Conservation (phyloP, 352 stramenopile genomes). For the Pythium phragmiticola region DNA sequence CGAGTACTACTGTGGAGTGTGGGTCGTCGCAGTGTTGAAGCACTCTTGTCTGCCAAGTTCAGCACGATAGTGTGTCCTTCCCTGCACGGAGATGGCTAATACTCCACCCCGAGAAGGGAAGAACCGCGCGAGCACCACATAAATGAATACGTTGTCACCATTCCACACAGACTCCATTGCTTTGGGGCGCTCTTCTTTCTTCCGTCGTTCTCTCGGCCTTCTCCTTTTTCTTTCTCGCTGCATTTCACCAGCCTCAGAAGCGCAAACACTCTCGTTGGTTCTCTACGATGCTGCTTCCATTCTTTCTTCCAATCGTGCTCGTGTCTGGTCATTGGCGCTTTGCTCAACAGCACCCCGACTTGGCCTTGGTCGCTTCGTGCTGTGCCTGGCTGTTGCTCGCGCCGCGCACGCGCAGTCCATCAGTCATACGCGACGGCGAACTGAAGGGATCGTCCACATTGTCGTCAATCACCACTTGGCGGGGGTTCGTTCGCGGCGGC, state of each 20-base stretch:
- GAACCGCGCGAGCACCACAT: not conserved
- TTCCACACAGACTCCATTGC: not conserved
- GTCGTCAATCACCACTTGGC: slow-evolving; percentile 22
- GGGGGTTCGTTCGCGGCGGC: slow-evolving; percentile 7
- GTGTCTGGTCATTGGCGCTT: slow-evolving; percentile 7
- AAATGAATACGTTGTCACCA: slow-evolving; percentile 5
- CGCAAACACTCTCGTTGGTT: not conserved
- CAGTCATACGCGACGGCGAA: slow-evolving; percentile 23
- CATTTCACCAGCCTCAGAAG: too few relatives aligned
- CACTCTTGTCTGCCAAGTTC: not conserved
- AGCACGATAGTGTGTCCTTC: too few relatives aligned
- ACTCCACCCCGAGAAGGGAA: not conserved
- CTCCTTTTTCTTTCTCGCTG: slow-evolving; percentile 17
- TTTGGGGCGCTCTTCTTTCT: slow-evolving; percentile 37
- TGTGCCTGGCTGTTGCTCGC: slow-evolving; percentile 29
- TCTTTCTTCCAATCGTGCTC: not conserved
- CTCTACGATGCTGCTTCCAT: not conserved
- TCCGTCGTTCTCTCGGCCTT: not conserved
- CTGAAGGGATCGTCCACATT: slow-evolving; percentile 23
- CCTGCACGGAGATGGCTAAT: too few relatives aligned
- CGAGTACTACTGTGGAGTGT: not conserved
- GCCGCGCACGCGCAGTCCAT: slow-evolving; percentile 28
- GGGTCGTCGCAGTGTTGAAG: slow-evolving; percentile 15
- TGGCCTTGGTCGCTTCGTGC: slow-evolving; percentile 28
- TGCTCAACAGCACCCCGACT: slow-evolving; percentile 33